phyloP scores from a whole-genome alignment of 2,329 filamentous ascomycete genomes.

The Ophiocordyceps camponoti-saundersi region DNA sequence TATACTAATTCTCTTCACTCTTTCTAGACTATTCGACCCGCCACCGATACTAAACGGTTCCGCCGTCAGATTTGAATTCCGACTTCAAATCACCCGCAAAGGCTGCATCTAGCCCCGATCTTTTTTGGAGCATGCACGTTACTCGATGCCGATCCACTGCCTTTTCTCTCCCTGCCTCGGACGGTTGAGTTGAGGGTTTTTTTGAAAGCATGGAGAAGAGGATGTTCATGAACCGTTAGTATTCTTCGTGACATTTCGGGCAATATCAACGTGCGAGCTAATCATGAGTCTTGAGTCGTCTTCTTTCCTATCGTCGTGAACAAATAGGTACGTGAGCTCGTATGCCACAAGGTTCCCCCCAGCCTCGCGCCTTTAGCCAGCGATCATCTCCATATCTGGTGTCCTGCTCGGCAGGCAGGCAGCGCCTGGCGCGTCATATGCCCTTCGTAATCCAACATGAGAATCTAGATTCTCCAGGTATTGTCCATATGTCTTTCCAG shows the following conservation, averaged over 20 bases:
- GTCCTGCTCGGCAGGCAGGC: neutral
- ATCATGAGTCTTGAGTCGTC: neutral
- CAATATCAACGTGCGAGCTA: neutral
- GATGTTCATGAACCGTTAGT: neutral
- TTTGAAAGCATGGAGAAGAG: neutral
- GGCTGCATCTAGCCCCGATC: neutral
- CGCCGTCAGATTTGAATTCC: neutral
- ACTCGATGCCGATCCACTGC: neutral
- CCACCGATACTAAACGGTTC: constrained; percentile 14
- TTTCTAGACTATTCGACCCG: constrained; percentile 18
- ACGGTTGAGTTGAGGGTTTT: too few species aligned
- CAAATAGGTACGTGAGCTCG: neutral
- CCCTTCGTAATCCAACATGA: too few species aligned
- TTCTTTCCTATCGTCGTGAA: neutral
- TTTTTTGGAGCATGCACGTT: neutral
- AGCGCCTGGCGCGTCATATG: too few species aligned
- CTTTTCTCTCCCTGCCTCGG: neutral
- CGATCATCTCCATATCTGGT: neutral
- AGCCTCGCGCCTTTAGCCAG: neutral
- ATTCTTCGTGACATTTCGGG: neutral
- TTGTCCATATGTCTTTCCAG: too few species aligned
- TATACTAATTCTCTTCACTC: constrained; percentile 1
- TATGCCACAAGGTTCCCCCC: neutral
- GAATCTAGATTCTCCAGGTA: too few species aligned
- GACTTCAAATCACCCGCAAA: neutral